These are phyloP conservation scores for Anthracocystis walkeri DNA, from an alignment of 1,284 basidiomycete genomes.

Conservation along the genomic window DNA sequence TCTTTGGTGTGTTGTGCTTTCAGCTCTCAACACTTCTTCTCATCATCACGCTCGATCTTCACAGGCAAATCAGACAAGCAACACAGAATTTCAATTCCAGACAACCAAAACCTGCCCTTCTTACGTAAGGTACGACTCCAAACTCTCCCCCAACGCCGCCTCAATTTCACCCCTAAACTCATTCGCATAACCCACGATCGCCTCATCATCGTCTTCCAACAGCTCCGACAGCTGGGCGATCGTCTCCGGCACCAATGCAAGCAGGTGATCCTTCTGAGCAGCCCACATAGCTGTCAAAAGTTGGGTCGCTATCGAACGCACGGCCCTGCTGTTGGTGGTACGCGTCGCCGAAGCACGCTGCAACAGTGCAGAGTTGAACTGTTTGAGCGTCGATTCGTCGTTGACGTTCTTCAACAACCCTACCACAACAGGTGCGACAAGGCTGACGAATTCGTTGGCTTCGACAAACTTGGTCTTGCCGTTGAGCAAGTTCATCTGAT, in stretches of 20 bases:
- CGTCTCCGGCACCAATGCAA: slow-evolving; percentile 73
- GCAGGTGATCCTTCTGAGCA: slow-evolving; percentile 73
- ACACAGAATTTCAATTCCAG: background rate
- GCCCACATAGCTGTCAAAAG: slow-evolving; percentile 82
- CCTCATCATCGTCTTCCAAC: slow-evolving; percentile 72
- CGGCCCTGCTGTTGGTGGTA: slow-evolving; percentile 17
- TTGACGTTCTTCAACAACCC: slow-evolving; percentile 75
- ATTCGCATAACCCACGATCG: slow-evolving; percentile 70
- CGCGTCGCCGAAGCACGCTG: slow-evolving; percentile 78
- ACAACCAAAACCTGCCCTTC: background rate
- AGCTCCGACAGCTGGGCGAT: slow-evolving; percentile 73
- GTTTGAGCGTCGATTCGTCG: slow-evolving; percentile 77
- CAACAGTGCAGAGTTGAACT: slow-evolving; percentile 84
- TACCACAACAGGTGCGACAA: slow-evolving; percentile 69
- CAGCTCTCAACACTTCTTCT: too few species aligned
- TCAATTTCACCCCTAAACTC: slow-evolving; percentile 71
- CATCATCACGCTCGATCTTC: too few species aligned
- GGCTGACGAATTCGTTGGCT: slow-evolving; percentile 17
- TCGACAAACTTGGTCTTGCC: slow-evolving; percentile 12
- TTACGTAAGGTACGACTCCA: slow-evolving; percentile 69
- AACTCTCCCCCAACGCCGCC: slow-evolving; percentile 69
- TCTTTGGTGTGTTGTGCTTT: too few species aligned
- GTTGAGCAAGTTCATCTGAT: slow-evolving; percentile 73
- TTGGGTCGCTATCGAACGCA: slow-evolving; percentile 76
- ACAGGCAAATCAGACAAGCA: too few species aligned